Conservation (phyloP, 2,329 filamentous ascomycete genomes). For the Rhinocladiella mackenziei region DNA sequence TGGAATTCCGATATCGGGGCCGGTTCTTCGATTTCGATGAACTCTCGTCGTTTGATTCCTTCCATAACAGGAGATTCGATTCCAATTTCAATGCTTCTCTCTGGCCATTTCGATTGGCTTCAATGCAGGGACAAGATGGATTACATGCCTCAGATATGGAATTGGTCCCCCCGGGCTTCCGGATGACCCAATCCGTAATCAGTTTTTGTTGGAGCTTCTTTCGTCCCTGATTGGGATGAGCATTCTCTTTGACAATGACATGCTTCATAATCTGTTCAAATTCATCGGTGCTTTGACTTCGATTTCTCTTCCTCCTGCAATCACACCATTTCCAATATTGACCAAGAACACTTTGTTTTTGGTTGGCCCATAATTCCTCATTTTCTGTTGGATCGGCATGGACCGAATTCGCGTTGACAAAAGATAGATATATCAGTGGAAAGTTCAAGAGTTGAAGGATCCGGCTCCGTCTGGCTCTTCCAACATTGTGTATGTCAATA, state of each 20-base stretch:
- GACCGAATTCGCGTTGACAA: neutral
- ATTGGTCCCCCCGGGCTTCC: too few species aligned
- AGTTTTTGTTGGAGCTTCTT: constrained; percentile 6
- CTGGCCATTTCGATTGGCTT: constrained; percentile 4
- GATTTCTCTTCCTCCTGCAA: constrained; percentile 9
- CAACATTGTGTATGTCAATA: constrained; percentile 10
- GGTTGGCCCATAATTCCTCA: constrained; percentile 8
- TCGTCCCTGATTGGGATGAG: neutral
- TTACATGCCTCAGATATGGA: too few species aligned
- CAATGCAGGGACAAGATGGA: constrained; percentile 6
- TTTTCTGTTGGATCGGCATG: neutral
- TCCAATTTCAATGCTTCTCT: constrained; percentile 1
- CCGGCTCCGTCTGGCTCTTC: constrained; percentile 11
- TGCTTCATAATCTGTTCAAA: neutral
- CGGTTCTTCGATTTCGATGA: neutral
- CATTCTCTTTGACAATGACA: neutral
- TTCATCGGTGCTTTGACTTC: constrained; percentile 8
- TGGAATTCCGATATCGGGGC: constrained; percentile 1
- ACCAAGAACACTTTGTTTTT: constrained; percentile 6
- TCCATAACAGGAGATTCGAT: constrained; percentile 4
- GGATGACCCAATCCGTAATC: constrained; percentile 10
- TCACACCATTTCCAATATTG: constrained; percentile 14
- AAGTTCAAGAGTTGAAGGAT: constrained; percentile 13
- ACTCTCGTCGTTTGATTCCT: neutral
- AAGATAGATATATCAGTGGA: constrained; percentile 7